A percentile compares a stretch with the other conserved stretches of the same genome.
phyloP scores from a whole-genome alignment of 2,329 filamentous ascomycete species.

The Tolypocladium sp. region DNA sequence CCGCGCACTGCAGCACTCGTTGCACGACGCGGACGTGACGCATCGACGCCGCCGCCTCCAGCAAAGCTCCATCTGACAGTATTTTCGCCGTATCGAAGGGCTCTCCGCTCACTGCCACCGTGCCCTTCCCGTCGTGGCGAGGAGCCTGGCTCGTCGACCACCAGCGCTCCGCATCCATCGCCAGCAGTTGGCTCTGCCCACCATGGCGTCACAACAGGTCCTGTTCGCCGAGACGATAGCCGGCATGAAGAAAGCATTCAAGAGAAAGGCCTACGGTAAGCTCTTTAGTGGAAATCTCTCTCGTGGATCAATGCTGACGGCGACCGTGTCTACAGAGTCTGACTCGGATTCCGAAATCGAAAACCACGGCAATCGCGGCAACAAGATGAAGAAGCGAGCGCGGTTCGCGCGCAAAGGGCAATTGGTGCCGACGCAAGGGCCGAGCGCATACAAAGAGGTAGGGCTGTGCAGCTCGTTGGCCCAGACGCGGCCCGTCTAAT shows the following conservation, averaged over 20 bases:
- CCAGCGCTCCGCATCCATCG: not conserved
- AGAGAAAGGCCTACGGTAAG: slow-evolving; percentile 53
- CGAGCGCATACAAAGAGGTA: slow-evolving; percentile 64
- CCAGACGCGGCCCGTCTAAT: not conserved
- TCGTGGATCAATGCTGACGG: slow-evolving; percentile 10
- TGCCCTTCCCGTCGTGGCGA: not conserved
- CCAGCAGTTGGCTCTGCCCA: slow-evolving; percentile 5
- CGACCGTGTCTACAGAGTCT: slow-evolving; percentile 45
- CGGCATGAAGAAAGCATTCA: slow-evolving; percentile 59
- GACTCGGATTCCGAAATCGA: slow-evolving; percentile 69
- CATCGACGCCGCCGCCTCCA: not conserved
- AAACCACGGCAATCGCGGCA: slow-evolving; percentile 62
- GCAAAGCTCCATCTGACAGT: not conserved
- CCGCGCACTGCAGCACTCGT: not conserved
- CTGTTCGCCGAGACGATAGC: slow-evolving; percentile 58
- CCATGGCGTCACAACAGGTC: slow-evolving; percentile 45
- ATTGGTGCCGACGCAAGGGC: slow-evolving; percentile 55
- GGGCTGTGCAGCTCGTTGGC: slow-evolving; percentile 10
- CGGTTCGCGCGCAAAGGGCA: slow-evolving; percentile 63
- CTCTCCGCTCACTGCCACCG: not conserved
- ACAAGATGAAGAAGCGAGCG: slow-evolving; percentile 70
- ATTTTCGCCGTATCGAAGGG: not conserved
- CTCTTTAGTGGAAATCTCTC: slow-evolving; percentile 1
- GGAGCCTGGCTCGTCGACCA: not conserved
- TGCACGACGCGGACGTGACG: not conserved